Evolutionary conservation across 2,329 filamentous ascomycete genomes (phyloP), one percentile per base, ranked within the genome.

Genomic region (Trichoderma aggressivum): DNA sequence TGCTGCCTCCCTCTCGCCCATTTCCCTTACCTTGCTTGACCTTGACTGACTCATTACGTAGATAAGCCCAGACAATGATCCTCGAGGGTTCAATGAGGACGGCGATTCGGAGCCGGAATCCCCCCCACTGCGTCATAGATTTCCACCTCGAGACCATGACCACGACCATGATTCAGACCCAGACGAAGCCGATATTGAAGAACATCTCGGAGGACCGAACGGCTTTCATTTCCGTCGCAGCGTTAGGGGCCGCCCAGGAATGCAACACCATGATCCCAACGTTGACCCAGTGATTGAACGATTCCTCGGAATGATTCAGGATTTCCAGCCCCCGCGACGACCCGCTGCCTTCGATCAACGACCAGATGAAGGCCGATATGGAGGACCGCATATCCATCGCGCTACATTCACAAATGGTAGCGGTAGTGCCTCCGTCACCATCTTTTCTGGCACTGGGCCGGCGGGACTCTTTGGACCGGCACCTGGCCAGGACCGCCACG

Each of bases 1-100:
- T 78, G 91, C 85, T 24, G 24, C 21, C 18, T 16, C 28, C 16
- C 39, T 26, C 55, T 32, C 18, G 12, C 64, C 64, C 14, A 12
- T 60, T 11, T 26, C 11, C 1, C 12, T 62, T 50, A 3, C 28
- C 18, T 28, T n/a, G 6, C 56, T 36, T 58, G 56, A 50, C 76
- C 21, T 28, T 61, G 56, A 78, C 43, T 77, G 70, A 34, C 16
- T 18, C 18, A 11, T 24, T n/a, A n/a, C 72, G 12, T 43, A 90
- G 88, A 79, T 90, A 24, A 82, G 82, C 26, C 78, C 81, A 0
- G 85, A 87, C 3, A 89, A 89, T 75, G 92, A 94, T 75, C 91
- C 91, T 11, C 87, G 91, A 73, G 75, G 80, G 2, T 74, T 79
- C 34, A 72, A 79, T 26, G 72, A 73, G 30, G 73, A 74, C 26